Base-by-base conservation (phyloP, 2,329 filamentous ascomycete genomes). In the Fusarium compactum region DNA sequence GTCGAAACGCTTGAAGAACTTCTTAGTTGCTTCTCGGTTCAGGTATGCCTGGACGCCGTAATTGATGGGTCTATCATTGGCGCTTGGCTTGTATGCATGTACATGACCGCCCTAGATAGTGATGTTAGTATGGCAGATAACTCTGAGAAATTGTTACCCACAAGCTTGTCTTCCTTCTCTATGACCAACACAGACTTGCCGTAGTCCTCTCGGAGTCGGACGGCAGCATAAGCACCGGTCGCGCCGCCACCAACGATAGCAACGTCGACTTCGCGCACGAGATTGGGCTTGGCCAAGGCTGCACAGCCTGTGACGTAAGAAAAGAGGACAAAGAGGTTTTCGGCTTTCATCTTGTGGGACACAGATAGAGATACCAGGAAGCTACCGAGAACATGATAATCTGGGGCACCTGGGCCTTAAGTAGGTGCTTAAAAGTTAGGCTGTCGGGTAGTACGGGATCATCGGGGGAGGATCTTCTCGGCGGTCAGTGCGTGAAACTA, bases 131-230 rank as follows among this genome's bases (percentile, higher is more conserved):
- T 5, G 3, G 1, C 1, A 0, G 20, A 32, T 6, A 6, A 1
- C 1, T 5, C 11, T 16, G 5, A 2, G 4, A 6, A 0, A 1
- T 11, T 20, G 7, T 6, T 0, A 41, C 66, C 30, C 1, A 69
- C 66, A 4, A 69, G 65, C 18, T 29, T 65, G n/a, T 58, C 22
- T 9, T 60, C 18, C 16, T 73, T 72, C 53, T 72, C 70, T 32
- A 72, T 69, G 3, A 72, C 67, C 3, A 72, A n/a, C 12, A 72
- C 64, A 0, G 34, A 62, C 45, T 69, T 71, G 6, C 50, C 43
- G 6, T 64, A 72, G 1, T 70, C 67, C 9, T 73, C 67, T 15
- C 68, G 65, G 25, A 72, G 70, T n/a, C 61, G 44, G 27, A 72
- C 70, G 16, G 70, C 70, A 3, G 70, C 70, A 47, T 72, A 67